phyloP scores from a whole-genome alignment of 257 asterid species.

The Prunella vulgaris region DNA sequence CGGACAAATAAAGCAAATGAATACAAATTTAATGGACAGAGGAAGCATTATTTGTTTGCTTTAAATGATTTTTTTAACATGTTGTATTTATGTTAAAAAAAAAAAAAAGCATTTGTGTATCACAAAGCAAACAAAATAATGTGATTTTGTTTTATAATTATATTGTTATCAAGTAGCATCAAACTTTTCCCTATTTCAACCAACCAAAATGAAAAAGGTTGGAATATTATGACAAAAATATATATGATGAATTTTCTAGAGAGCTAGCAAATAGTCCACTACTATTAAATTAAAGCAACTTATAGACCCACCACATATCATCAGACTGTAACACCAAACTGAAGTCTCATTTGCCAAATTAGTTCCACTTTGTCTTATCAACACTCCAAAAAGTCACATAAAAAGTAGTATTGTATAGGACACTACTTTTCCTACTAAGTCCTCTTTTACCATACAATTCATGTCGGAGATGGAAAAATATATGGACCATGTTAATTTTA shows the following conservation, averaged over 20 bases:
- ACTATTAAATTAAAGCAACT: not conserved
- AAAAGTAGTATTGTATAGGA: not conserved
- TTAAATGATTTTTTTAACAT: too few species aligned
- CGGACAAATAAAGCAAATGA: too few species aligned
- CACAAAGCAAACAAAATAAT: not conserved
- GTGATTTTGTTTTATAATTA: not conserved
- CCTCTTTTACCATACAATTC: not conserved
- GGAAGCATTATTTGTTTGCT: too few species aligned
- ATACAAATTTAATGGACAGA: too few species aligned
- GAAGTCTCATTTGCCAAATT: not conserved
- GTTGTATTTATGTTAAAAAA: too few species aligned
- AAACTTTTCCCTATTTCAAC: constrained; percentile 3
- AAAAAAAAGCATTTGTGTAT: not conserved
- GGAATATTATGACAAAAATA: not conserved
- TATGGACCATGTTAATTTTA: too few species aligned
- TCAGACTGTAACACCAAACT: not conserved
- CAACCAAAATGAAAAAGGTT: not conserved
- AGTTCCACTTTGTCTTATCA: not conserved
- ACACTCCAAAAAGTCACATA: not conserved
- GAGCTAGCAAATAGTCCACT: not conserved
- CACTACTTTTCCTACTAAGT: not conserved
- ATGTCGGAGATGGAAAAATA: not conserved
- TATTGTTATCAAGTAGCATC: constrained; percentile 8
- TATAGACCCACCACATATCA: not conserved
- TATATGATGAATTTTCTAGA: not conserved